Evolutionary conservation across 441 rosid species (phyloP), one percentile per base, ranked within the genome.

Genomic region (Adansonia rubrostipa): DNA sequence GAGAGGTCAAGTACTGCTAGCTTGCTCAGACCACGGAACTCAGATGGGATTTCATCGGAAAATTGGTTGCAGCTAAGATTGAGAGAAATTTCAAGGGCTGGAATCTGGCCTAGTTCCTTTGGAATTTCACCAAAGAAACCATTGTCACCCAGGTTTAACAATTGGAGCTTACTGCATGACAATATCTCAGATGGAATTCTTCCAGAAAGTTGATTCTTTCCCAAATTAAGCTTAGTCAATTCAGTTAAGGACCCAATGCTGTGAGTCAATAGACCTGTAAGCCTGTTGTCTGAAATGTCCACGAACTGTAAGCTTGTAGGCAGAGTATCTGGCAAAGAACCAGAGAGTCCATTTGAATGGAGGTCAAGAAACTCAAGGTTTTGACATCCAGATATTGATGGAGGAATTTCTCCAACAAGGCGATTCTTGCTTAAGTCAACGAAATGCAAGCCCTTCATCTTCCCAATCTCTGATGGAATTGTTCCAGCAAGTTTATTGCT

Each of bases 51-150:
- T 73, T 75, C 80, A 67, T 97, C 93, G 2, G 89, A 84, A 81
- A 96, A 88, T 20, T 77, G 86, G 64, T 92, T 96, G 74, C 84
- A 88, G 90, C 99, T 96, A 51, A 96, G 97, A 64, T 96, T 96
- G 74, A 96, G 91, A 82, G 97, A 86, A 50, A 96, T 93, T 74
- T 89, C 97, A 9, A 96, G 88, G 0, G 92, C 83, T 6, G 94
- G 91, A 83, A 93, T 84, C 48, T 85, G 88, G 66, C 97, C 97
- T 42, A 96, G 24, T 63, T 92, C 92, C 82, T 86, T 85, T 0
- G 98, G 99, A 6, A 93, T 90, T 56, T 87, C 91, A 36, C 94
- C 97, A 10, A 87, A 90, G 82, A 96, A 87, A 15, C 72, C 78
- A 77, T 96, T 93, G 64, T 88, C 90, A 6, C 94, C 98, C 28